phyloP scores from a whole-genome alignment of 2,329 filamentous ascomycete genomes.

The Leptoxyphium fumago region DNA sequence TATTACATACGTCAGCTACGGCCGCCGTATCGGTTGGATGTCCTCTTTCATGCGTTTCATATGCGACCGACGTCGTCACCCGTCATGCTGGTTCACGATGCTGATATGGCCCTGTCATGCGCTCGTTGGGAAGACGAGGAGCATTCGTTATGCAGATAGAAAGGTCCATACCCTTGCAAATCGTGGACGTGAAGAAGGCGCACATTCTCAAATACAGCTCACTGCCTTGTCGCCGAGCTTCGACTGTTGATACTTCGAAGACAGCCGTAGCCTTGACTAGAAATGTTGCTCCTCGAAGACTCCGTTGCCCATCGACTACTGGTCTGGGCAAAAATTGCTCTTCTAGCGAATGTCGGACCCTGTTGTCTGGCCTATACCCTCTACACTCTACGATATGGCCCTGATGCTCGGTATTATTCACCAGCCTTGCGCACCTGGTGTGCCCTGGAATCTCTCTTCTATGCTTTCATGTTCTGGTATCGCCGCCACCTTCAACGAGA shows the following conservation, averaged over 20 bases:
- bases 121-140: no score
- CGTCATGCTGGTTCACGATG: not conserved
- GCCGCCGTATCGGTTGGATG: not conserved
- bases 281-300: constrained; percentile 10
- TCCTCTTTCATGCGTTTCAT: not conserved
- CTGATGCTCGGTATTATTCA: not conserved
- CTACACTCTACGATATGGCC: constrained; percentile 5
- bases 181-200: no score
- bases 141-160: no score
- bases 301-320: constrained; percentile 7
- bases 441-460: constrained; percentile 40
- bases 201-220: no score
- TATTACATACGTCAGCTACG: not conserved
- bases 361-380: constrained; percentile 9
- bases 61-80: no score
- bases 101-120: not conserved
- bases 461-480: constrained; percentile 39
- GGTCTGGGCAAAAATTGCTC: constrained; percentile 9
- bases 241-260: not conserved
- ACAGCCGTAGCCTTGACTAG: not conserved
- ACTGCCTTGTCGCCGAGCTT: no score
- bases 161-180: no score
- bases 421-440: constrained; percentile 21
- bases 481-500: constrained; percentile 36
- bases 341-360: constrained; percentile 8